Evolutionary conservation across 2,329 filamentous ascomycete species (phyloP).

Genomic region (Cladosporium colombiae): DNA sequence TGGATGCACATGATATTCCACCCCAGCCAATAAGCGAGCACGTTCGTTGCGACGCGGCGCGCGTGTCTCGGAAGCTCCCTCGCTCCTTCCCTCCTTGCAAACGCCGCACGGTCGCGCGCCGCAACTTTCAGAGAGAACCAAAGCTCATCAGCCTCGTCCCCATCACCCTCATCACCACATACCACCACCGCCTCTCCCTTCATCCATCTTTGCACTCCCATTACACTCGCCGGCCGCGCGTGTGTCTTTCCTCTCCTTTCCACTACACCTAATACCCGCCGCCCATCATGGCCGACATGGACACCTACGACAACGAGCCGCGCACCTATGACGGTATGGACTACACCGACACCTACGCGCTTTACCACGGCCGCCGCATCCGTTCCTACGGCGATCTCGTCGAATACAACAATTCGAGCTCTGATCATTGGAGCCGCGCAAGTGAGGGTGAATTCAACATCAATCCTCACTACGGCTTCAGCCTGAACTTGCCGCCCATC

Average conservation of each 20-base stretch:
- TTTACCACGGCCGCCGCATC: conserved; percentile 10
- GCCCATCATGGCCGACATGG: conserved; percentile 51
- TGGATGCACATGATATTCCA: conserved; percentile 1
- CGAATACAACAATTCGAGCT: conserved; percentile 19
- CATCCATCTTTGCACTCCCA: neutral
- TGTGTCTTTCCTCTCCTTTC: conserved; percentile 11
- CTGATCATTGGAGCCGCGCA: conserved; percentile 13
- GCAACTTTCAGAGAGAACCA: neutral
- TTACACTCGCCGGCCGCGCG: neutral
- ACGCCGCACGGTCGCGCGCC: neutral
- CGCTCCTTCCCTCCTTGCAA: conserved; percentile 1
- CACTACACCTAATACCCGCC: neutral
- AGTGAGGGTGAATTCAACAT: conserved; percentile 22
- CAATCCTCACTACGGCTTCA: conserved; percentile 18
- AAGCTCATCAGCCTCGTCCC: conserved; percentile 12
- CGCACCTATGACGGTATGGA: conserved; percentile 66
- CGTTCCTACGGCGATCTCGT: conserved; percentile 12
- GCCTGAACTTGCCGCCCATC: conserved; percentile 1
- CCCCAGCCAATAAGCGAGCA: neutral
- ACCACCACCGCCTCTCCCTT: conserved; percentile 13
- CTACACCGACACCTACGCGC: conserved; percentile 13
- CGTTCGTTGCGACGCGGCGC: neutral
- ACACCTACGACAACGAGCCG: conserved; percentile 65
- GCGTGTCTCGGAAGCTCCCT: conserved; percentile 4
- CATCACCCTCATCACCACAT: conserved; percentile 8